Conservation (phyloP, 1,284 basidiomycete genomes). For the Marasmius fiardii region DNA sequence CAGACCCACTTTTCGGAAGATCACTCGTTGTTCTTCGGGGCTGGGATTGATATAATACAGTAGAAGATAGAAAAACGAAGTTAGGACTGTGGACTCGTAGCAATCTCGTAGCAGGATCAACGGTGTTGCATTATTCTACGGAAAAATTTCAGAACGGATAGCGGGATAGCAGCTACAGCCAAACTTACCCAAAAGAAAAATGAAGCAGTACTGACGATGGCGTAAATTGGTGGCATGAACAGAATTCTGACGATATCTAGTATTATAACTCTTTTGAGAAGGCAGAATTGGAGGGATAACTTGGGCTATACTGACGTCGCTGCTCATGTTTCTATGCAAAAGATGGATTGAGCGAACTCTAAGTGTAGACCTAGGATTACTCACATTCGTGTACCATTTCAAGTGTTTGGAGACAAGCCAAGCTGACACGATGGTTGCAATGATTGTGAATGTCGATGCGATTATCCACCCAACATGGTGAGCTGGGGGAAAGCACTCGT, state of each 20-base stretch:
- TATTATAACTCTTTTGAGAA: neutral
- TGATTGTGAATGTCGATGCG: conserved; percentile 55
- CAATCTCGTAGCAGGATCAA: conserved; percentile 62
- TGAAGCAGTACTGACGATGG: conserved; percentile 61
- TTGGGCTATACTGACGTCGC: conserved; percentile 41
- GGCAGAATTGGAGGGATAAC: neutral
- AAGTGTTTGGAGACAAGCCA: conserved; percentile 76
- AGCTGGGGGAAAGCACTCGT: conserved; percentile 26
- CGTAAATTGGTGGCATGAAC: conserved; percentile 79
- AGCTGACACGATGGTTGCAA: conserved; percentile 54
- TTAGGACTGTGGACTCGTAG: conserved; percentile 70
- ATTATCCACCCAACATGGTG: conserved; percentile 73
- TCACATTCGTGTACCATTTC: conserved; percentile 68
- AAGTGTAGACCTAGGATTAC: conserved; percentile 16
- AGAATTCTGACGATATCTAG: conserved; percentile 70
- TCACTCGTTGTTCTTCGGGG: conserved; percentile 55
- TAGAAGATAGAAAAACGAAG: conserved; percentile 77
- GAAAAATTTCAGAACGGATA: conserved; percentile 3
- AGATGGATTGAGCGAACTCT: neutral
- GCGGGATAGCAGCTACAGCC: conserved; percentile 11
- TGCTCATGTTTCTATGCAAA: conserved; percentile 60
- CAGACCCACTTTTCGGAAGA: conserved; percentile 56
- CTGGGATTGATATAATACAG: conserved; percentile 70
- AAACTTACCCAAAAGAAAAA: conserved; percentile 68
- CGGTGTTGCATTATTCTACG: conserved; percentile 61